Percentiles rank a stretch among this genome's conserved stretches.
These are phyloP conservation scores for Nicotiana benthamiana DNA, from an alignment of 257 asterid genomes.

Conservation along the genomic window DNA sequence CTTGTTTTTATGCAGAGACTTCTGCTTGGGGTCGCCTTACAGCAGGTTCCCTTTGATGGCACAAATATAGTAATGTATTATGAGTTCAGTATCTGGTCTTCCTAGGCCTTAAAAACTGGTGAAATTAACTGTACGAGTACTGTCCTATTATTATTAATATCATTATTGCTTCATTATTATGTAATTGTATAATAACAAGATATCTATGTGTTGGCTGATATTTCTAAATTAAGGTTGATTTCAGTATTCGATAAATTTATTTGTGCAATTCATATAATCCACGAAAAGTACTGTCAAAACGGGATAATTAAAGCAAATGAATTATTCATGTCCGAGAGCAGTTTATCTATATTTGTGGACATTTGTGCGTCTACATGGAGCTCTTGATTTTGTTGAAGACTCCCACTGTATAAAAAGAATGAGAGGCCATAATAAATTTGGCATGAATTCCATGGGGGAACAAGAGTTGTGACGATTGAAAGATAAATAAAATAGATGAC, in stretches of 20 bases:
- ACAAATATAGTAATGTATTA: not conserved
- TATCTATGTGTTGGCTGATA: not conserved
- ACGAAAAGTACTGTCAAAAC: no score
- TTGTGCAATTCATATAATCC: no score
- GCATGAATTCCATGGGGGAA: no score
- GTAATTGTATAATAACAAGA: not conserved
- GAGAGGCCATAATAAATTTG: not conserved
- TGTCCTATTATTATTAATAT: not conserved
- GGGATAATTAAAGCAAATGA: no score
- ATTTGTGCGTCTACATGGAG: not conserved
- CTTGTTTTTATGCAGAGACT: not conserved
- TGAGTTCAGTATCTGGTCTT: not conserved
- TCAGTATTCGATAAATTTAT: no score
- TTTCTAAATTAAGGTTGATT: not conserved
- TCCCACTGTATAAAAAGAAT: no score
- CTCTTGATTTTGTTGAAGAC: not conserved
- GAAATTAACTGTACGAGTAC: not conserved
- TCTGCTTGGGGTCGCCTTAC: not conserved
- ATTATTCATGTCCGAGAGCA: no score
- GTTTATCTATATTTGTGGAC: not conserved
- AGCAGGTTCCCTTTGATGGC: not conserved
- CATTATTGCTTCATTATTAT: no score
- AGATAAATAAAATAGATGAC: not conserved
- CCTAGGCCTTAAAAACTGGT: not conserved
- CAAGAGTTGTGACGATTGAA: not conserved